Percentiles rank a stretch among this genome's conserved stretches.
Conservation (phyloP, 495 filamentous ascomycete species). For the Daldinia caldariorum region DNA sequence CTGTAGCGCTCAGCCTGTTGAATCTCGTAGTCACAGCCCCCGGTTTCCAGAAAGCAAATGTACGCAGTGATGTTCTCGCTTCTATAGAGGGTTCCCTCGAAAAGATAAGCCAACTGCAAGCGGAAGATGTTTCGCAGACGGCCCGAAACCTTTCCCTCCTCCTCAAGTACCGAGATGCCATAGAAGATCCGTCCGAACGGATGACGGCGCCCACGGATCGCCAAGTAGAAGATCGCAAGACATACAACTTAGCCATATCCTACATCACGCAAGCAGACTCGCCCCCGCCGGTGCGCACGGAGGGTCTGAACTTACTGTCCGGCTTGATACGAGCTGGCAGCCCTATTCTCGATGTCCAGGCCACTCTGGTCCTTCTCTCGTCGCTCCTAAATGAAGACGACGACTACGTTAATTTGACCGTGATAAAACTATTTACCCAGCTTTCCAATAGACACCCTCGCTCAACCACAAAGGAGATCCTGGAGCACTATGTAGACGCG, state of each 20-base stretch:
- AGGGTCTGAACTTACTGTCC: slow-evolving; percentile 78
- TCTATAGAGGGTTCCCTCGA: slow-evolving; percentile 62
- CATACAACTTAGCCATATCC: slow-evolving; percentile 73
- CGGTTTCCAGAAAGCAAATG: slow-evolving; percentile 63
- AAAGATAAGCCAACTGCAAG: slow-evolving; percentile 52
- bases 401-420: slow-evolving; percentile 78
- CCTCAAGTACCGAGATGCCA: slow-evolving; percentile 63
- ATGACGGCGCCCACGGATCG: slow-evolving; percentile 49
- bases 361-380: slow-evolving; percentile 71
- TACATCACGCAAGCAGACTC: slow-evolving; percentile 74
- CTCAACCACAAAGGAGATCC: slow-evolving; percentile 70
- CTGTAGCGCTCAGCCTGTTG: slow-evolving; percentile 71
- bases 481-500: slow-evolving; percentile 75
- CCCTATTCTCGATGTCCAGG: slow-evolving; percentile 75
- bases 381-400: slow-evolving; percentile 74
- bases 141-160: slow-evolving; percentile 67
- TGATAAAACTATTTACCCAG: slow-evolving; percentile 73
- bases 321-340: slow-evolving; percentile 68
- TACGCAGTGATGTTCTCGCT: slow-evolving; percentile 56
- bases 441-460: slow-evolving; percentile 72
- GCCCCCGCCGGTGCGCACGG: slow-evolving; percentile 78
- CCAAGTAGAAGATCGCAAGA: slow-evolving; percentile 72
- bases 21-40: slow-evolving; percentile 72
- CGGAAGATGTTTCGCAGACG: slow-evolving; percentile 58
- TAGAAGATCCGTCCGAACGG: slow-evolving; percentile 53